A percentile compares a stretch with the other conserved stretches of the same genome.
These are phyloP conservation scores for Camelina neglecta DNA, from an alignment of 345 rosid species.

Conservation along the genomic window DNA sequence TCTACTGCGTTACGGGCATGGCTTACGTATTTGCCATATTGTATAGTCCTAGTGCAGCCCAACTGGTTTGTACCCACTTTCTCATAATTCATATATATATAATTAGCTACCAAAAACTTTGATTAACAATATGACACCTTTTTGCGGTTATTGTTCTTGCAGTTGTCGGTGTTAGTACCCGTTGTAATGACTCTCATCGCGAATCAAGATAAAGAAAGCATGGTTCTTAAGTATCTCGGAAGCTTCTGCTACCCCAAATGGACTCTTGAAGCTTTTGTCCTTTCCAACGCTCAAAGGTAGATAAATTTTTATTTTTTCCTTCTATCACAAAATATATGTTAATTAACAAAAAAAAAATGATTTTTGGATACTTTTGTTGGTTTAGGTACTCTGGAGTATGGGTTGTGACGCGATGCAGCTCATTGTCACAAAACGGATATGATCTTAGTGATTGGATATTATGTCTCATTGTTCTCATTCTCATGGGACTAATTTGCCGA, in stretches of 20 bases:
- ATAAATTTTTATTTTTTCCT: neutral
- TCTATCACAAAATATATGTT: neutral
- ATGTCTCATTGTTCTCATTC: slow-evolving; percentile 53
- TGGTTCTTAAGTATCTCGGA: slow-evolving; percentile 55
- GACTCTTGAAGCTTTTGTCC: slow-evolving; percentile 83
- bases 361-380: neutral
- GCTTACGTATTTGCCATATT: no score
- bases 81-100: no score
- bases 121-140: neutral
- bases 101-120: no score
- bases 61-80: no score
- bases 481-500: slow-evolving; percentile 53
- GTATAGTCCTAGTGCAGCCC: no score
- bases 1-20: no score
- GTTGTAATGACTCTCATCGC: slow-evolving; percentile 82
- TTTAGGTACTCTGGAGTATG: slow-evolving; percentile 69
- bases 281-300: slow-evolving; percentile 76
- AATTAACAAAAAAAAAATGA: neutral
- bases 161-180: slow-evolving; percentile 88
- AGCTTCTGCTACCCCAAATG: slow-evolving; percentile 74
- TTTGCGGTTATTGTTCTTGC: slow-evolving; percentile 27
- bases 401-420: slow-evolving; percentile 67
- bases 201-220: slow-evolving; percentile 58
- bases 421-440: slow-evolving; percentile 57
- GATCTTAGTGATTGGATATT: slow-evolving; percentile 61